Evolutionary conservation across 208 protist genomes (phyloP).

Genomic region (Angomonas deanei): DNA sequence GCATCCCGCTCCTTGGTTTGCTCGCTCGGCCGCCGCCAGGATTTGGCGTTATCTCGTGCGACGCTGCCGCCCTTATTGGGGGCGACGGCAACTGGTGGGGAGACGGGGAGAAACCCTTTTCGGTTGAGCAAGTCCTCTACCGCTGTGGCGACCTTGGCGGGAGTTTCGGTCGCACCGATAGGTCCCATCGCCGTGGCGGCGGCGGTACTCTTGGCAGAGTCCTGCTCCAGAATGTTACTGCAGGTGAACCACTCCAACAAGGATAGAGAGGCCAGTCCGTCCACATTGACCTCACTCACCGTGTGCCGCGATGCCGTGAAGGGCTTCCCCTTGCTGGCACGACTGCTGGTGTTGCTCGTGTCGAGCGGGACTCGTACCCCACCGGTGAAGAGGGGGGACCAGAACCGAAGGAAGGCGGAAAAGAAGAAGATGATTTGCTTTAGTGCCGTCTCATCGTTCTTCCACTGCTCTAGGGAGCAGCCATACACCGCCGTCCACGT

Average conservation of each 20-base stretch:
- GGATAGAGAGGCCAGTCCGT: slow-evolving; percentile 39
- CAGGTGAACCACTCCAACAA: slow-evolving; percentile 75
- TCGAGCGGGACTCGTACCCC: slow-evolving; percentile 11
- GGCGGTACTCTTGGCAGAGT: slow-evolving; percentile 4
- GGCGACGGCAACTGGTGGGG: not conserved
- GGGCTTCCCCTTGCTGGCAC: not conserved
- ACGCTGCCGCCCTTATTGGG: not conserved
- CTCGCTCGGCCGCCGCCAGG: not conserved
- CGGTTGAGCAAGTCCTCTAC: not conserved
- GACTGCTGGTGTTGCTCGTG: not conserved
- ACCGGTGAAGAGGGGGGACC: slow-evolving; percentile 74
- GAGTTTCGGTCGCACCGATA: not conserved
- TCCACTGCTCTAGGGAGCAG: slow-evolving; percentile 29
- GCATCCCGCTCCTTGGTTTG: not conserved
- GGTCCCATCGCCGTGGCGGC: not conserved
- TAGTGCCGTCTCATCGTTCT: slow-evolving; percentile 39
- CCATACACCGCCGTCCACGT: slow-evolving; percentile 74
- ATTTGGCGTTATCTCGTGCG: not conserved
- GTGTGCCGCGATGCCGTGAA: not conserved
- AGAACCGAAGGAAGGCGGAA: slow-evolving; percentile 57
- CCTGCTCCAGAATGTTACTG: slow-evolving; percentile 11
- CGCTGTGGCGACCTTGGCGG: not conserved
- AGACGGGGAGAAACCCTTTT: slow-evolving; percentile 4
- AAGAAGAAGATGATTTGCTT: slow-evolving; percentile 86
- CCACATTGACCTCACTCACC: slow-evolving; percentile 17